Conservation (phyloP, 495 filamentous ascomycete genomes). For the Penicillium angulare region DNA sequence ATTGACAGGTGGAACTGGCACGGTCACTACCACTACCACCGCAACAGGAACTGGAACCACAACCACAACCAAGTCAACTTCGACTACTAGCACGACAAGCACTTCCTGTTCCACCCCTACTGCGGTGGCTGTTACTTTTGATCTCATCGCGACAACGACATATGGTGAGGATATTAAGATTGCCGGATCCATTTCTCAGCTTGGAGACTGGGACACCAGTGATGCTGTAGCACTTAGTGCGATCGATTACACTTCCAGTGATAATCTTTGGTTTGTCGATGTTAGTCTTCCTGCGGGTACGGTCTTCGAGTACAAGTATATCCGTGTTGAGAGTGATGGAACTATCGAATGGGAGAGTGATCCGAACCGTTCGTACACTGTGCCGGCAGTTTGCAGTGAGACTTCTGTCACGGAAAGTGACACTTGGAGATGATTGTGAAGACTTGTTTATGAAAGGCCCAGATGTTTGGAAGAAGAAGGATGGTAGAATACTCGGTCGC, state of each 20-base stretch:
- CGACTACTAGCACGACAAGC: conserved; percentile 19
- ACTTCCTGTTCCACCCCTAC: conserved; percentile 45
- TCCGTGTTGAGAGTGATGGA: conserved; percentile 55
- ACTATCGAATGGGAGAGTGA: conserved; percentile 62
- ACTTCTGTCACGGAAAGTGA: conserved; percentile 37
- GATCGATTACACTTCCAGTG: conserved; percentile 48
- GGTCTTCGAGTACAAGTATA: conserved; percentile 66
- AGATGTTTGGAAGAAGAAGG: too few relatives aligned
- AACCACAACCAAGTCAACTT: conserved; percentile 22
- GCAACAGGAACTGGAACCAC: conserved; percentile 16
- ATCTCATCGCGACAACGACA: conserved; percentile 51
- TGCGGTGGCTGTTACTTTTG: conserved; percentile 59
- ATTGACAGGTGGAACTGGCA: conserved; percentile 41
- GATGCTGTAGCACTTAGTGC: conserved; percentile 54
- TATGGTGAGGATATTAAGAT: conserved; percentile 61
- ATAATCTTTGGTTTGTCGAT: conserved; percentile 58
- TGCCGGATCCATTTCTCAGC: conserved; percentile 49
- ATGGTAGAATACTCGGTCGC: too few relatives aligned
- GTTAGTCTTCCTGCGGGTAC: conserved; percentile 51
- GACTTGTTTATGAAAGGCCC: too few relatives aligned
- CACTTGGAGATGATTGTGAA: conserved; percentile 25
- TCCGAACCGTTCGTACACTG: conserved; percentile 59
- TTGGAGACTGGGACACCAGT: conserved; percentile 57
- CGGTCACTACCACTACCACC: conserved; percentile 27
- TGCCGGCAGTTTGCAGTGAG: conserved; percentile 45